Evolutionary conservation across 176 grass and related monocot species (phyloP), one percentile per base, ranked within the genome.

Genomic region (Saccharum spontaneum): DNA sequence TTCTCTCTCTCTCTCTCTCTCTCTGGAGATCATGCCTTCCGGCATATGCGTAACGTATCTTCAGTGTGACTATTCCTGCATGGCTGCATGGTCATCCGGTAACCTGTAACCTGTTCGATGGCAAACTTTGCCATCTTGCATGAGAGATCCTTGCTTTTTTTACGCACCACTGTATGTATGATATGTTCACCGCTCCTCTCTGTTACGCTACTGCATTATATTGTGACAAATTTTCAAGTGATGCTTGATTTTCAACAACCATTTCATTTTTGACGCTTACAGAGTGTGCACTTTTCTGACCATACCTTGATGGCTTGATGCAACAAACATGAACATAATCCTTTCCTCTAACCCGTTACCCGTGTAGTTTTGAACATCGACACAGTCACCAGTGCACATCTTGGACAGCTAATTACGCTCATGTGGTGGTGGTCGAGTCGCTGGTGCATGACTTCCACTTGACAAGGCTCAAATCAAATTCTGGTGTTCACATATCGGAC

Each of bases 101-200:
- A 36, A 67, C 73, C 15, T 74, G 8, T 83, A 48, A 43, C 5
- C 15, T 41, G 78, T 72, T 41, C 22, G 48, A 75, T 89, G 80
- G 73, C 28, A 36, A 14, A 75, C 31, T 18, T 63, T 26, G 59
- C 81, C 61, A 75, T 74, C 60, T 1, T 23, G 31, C 50, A 23
- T n/a, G 45, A 89, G 60, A 52, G 37, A 8, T 37, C 40, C 7
- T 57, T 36, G 4, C 52, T 15, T 57, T 46, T 23, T 6, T 31
- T 23, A 11, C 14, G 11, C 4, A 75, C 45, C 28, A 20, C 4
- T 16, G 10, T 41, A 71, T 63, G 4, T 64, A 26, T 37, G 49
- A 55, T 15, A 50, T 30, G 45, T 49, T 73, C 45, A 73, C 14
- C 10, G 23, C n/a, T 73, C 6, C n/a, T 45, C 44, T 48, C 44